Percentiles rank a stretch among this genome's conserved stretches.
Evolutionary conservation across 176 grass and related monocot genomes (phyloP).

Genomic region (Olyra latifolia): DNA sequence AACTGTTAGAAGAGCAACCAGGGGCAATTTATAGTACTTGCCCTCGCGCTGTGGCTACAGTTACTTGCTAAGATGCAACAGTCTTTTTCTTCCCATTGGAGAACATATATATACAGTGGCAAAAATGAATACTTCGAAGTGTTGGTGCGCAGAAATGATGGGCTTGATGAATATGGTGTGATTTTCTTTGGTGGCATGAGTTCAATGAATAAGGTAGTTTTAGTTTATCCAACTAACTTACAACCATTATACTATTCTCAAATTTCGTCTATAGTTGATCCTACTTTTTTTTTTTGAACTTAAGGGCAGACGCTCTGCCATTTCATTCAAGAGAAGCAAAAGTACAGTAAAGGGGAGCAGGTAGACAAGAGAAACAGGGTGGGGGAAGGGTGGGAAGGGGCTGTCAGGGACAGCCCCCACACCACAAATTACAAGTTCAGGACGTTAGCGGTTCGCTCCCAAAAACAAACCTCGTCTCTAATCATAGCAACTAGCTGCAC

Average conservation of each 20-base stretch:
- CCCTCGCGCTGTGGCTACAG: neutral
- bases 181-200: neutral
- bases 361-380: too few species aligned
- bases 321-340: too few species aligned
- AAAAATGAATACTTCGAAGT: neutral
- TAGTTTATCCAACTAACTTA: neutral
- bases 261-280: too few species aligned
- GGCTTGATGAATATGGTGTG: constrained; percentile 2
- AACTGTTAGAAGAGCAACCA: constrained; percentile 1
- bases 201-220: neutral
- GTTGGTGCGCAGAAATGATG: neutral
- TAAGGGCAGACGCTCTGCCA: too few species aligned
- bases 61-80: neutral
- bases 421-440: too few species aligned
- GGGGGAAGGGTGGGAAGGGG: too few species aligned
- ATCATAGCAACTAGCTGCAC: too few species aligned
- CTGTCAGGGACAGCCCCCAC: too few species aligned
- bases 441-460: too few species aligned
- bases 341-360: too few species aligned
- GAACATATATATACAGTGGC: neutral
- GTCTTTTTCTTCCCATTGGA: constrained; percentile 3
- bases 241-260: neutral
- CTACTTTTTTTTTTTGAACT: too few species aligned
- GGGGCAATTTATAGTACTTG: neutral
- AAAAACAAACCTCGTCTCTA: too few species aligned